Evolutionary conservation across 768 basidiomycete species (phyloP).

Genomic region (Kwoniella pini): DNA sequence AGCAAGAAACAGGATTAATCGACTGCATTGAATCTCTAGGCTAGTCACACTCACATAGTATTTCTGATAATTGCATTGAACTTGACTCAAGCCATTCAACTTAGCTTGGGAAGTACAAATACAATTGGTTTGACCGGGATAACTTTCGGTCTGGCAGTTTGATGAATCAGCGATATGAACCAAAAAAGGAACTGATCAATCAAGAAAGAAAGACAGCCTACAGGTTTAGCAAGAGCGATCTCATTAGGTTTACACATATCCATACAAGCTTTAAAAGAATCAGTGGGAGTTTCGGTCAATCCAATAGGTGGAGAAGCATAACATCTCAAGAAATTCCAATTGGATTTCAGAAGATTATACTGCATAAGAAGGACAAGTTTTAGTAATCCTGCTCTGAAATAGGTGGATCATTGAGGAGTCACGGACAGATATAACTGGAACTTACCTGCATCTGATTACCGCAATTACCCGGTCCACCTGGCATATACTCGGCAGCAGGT

Average conservation of each 20-base stretch:
- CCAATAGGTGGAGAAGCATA: neutral
- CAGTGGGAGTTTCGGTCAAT: neutral
- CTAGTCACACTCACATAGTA: constrained; percentile 8
- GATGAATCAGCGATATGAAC: too few species aligned
- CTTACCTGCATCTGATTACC: constrained; percentile 8
- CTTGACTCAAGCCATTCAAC: neutral
- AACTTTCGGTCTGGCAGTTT: constrained; percentile 4
- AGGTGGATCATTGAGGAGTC: too few species aligned
- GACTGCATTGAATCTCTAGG: too few species aligned
- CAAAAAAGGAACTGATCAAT: too few species aligned
- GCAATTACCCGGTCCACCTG: constrained; percentile 3
- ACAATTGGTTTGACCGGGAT: constrained; percentile 13
- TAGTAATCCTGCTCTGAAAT: too few species aligned
- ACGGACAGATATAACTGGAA: too few species aligned
- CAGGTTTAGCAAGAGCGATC: constrained; percentile 12
- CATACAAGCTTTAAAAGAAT: constrained; percentile 10
- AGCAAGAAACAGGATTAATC: too few species aligned
- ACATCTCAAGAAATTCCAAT: constrained; percentile 9
- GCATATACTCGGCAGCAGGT: constrained; percentile 9
- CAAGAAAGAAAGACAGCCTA: neutral
- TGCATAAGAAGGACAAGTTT: too few species aligned
- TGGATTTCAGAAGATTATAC: constrained; percentile 11
- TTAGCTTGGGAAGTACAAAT: constrained; percentile 4
- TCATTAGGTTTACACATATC: constrained; percentile 3
- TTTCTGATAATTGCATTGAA: constrained; percentile 3